Conservation (phyloP, 2,329 filamentous ascomycete species). For the Orbilia blumenaviensis region DNA sequence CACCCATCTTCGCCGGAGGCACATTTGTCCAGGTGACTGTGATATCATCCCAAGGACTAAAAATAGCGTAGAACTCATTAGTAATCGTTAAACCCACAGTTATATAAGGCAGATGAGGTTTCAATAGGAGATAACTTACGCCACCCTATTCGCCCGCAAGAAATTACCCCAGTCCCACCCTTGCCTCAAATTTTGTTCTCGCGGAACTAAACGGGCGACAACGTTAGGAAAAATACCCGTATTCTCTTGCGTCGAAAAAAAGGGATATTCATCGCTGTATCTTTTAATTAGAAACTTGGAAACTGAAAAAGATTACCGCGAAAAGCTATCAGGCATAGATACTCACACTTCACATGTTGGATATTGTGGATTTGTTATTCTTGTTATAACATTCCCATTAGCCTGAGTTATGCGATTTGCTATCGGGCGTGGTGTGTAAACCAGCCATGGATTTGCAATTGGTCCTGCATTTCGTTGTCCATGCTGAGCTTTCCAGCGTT, state of each 20-base stretch:
- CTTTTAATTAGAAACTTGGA: background rate
- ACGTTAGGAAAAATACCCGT: background rate
- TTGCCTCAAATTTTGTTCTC: background rate
- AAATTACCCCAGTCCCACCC: constrained; percentile 4
- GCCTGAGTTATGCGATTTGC: background rate
- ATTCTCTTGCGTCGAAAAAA: constrained; percentile 6
- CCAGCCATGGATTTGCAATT: background rate
- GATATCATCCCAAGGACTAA: constrained; percentile 11
- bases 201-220: constrained; percentile 1
- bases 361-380: background rate
- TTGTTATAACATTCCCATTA: background rate
- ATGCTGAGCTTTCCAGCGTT: background rate
- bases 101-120: too few relatives aligned
- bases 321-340: background rate
- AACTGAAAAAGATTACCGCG: background rate
- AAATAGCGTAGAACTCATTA: background rate
- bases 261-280: constrained; percentile 23
- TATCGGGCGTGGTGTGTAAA: background rate
- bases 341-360: constrained; percentile 29
- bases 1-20: background rate
- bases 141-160: constrained; percentile 9
- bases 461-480: background rate
- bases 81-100: too few relatives aligned
- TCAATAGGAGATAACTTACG: constrained; percentile 6
- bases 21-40: constrained; percentile 6